Base-by-base conservation (phyloP, 2,329 filamentous ascomycete genomes). In the Lasiodiplodia sp. region DNA sequence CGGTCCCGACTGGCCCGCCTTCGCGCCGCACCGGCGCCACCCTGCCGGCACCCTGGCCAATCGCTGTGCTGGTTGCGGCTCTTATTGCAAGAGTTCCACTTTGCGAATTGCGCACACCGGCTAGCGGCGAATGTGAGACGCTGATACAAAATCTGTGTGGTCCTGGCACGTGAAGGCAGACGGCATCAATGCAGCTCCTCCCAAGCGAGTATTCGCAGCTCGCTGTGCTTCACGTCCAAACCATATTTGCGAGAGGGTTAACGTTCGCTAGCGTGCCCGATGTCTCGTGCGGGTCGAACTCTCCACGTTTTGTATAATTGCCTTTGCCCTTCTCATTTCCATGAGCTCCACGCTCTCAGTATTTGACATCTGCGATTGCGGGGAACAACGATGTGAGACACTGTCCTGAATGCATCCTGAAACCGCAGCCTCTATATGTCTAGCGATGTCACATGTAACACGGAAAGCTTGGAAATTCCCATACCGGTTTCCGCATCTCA, bases 31-130 rank as follows among this genome's bases (percentile, higher is more conserved):
- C 60, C 18, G 60, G 60, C 60, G 60, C 47, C 60, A 14, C 14
- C 60, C 10, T 16, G 47, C 2, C 60, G 47, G 28, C 60, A 21
- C 7, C 25, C 58, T 51, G 44, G 44, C 60, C 60, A 64, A 64
- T 64, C 60, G 60, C 25, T 40, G 28, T 38, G 47, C 52, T 37
- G 28, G 52, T 49, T 63, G 49, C 51, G 58, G 58, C 58, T 12
- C 58, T 63, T 63, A 63, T 64, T 64, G 60, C 47, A 64, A 51
- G 52, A 40, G 60, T 64, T 25, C 23, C 18, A 28, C 18, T 31
- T 40, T 23, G 28, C 58, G 25, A 51, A 49, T 62, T 40, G 38
- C 28, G 57, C 38, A 25, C 44, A 11, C 28, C 44, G 60, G 60
- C 47, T 51, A 37, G 44, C 28, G 44, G 34, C 60, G 47, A 64